phyloP scores from a whole-genome alignment of 495 filamentous ascomycete species.

The Penicillium coffeae region DNA sequence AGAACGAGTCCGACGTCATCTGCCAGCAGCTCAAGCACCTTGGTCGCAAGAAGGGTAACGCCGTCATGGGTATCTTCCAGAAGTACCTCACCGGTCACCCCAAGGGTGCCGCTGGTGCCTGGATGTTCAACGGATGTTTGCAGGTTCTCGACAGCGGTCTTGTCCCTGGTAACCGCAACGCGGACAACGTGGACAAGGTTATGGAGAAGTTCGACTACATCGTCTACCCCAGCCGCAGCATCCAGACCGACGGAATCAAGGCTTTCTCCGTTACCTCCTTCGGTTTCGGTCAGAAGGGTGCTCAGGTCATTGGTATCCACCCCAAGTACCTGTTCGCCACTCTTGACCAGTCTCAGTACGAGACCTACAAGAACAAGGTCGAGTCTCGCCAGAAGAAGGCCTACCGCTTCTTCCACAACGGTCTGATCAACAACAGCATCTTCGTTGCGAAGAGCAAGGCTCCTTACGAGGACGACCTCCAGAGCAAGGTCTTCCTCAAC shows the following conservation, averaged over 20 bases:
- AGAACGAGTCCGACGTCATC: constrained; percentile 98
- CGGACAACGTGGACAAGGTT: constrained; percentile 92
- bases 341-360: constrained; percentile 81
- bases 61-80: constrained; percentile 96
- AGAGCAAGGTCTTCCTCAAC: constrained; percentile 86
- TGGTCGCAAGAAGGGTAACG: constrained; percentile 92
- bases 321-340: constrained; percentile 92
- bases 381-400: constrained; percentile 93
- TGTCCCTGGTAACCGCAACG: constrained; percentile 95
- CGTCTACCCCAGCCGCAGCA: constrained; percentile 88
- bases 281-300: constrained; percentile 98
- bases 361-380: constrained; percentile 81
- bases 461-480: constrained; percentile 85
- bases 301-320: constrained; percentile 94
- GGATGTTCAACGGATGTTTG: constrained; percentile 98
- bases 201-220: constrained; percentile 99
- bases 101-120: constrained; percentile 97
- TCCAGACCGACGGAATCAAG: constrained; percentile 97
- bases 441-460: constrained; percentile 92
- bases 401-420: constrained; percentile 96
- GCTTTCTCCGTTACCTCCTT: constrained; percentile 99
- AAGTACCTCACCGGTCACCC: constrained; percentile 98
- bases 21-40: constrained; percentile 96
- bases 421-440: constrained; percentile 92
- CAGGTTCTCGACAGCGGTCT: constrained; percentile 91